Conservation (phyloP, 2,329 filamentous ascomycete species). For the Alternaria arborescens region DNA sequence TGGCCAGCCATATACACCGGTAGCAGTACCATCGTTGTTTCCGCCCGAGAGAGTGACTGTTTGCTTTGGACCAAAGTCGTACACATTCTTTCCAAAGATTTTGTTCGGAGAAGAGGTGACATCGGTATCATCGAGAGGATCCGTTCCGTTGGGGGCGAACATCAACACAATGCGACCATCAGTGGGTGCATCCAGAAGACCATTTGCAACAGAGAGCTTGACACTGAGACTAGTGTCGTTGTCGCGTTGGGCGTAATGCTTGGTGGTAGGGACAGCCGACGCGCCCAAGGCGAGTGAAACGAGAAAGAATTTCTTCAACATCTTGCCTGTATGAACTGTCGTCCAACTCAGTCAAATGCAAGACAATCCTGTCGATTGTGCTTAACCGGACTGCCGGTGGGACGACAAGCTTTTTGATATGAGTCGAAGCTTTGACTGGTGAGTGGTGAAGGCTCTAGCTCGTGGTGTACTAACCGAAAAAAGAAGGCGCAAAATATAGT, state of each 20-base stretch:
- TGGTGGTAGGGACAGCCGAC: conserved; percentile 3
- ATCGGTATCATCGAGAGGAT: conserved; percentile 50
- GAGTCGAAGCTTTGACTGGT: conserved; percentile 3
- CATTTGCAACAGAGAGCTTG: conserved; percentile 38
- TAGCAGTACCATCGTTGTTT: conserved; percentile 31
- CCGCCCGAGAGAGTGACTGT: conserved; percentile 40
- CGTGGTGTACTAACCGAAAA: conserved; percentile 3
- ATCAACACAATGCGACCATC: conserved; percentile 47
- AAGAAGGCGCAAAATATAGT: conserved; percentile 8
- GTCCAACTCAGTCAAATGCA: background rate
- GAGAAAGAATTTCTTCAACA: conserved; percentile 8
- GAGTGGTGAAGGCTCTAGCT: conserved; percentile 4
- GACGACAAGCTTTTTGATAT: conserved; percentile 10
- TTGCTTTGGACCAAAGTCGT: conserved; percentile 28
- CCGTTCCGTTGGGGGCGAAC: conserved; percentile 45
- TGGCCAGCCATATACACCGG: conserved; percentile 47
- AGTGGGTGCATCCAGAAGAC: conserved; percentile 36
- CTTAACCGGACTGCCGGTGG: background rate
- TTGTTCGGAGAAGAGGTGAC: conserved; percentile 45
- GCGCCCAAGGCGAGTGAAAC: conserved; percentile 6
- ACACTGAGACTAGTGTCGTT: conserved; percentile 19
- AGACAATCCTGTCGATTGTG: background rate
- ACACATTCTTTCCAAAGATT: conserved; percentile 52
- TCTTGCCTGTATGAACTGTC: background rate
- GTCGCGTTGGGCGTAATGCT: conserved; percentile 2